Evolutionary conservation across 1,284 basidiomycete genomes (phyloP).

Genomic region (Chalciporus sp.): DNA sequence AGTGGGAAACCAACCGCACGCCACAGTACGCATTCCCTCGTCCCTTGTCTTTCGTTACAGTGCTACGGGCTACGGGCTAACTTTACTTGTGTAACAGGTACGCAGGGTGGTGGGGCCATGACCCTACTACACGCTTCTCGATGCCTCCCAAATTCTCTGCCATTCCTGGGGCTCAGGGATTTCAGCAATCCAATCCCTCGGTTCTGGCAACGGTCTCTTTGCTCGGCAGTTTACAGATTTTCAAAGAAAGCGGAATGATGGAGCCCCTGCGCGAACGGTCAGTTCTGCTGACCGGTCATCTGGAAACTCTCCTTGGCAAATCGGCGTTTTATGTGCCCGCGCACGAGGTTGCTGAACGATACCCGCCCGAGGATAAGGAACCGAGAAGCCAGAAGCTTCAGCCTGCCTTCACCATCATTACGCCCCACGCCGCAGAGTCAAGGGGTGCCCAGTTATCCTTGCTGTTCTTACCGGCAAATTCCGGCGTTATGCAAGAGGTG

Average conservation of each 20-base stretch:
- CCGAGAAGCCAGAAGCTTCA: slow-evolving; percentile 14
- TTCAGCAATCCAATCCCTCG: slow-evolving; percentile 93
- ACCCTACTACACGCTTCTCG: slow-evolving; percentile 83
- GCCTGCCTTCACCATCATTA: slow-evolving; percentile 85
- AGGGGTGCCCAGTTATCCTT: slow-evolving; percentile 89
- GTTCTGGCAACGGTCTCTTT: slow-evolving; percentile 80
- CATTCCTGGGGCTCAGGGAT: slow-evolving; percentile 89
- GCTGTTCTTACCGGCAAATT: slow-evolving; percentile 66
- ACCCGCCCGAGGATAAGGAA: slow-evolving; percentile 25
- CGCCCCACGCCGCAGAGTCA: slow-evolving; percentile 64
- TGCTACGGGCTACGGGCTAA: slow-evolving; percentile 10
- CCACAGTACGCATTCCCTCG: slow-evolving; percentile 53
- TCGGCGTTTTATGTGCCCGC: slow-evolving; percentile 65
- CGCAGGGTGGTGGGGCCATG: slow-evolving; percentile 98
- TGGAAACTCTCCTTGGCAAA: slow-evolving; percentile 65
- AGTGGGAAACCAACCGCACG: slow-evolving; percentile 62
- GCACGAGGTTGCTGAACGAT: slow-evolving; percentile 39
- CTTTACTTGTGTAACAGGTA: slow-evolving; percentile 50
- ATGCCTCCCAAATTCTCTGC: slow-evolving; percentile 88
- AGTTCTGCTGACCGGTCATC: slow-evolving; percentile 65
- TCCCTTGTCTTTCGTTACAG: slow-evolving; percentile 12
- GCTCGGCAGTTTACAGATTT: slow-evolving; percentile 80
- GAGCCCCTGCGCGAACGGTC: slow-evolving; percentile 69
- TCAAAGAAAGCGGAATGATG: slow-evolving; percentile 80
- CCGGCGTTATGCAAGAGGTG: slow-evolving; percentile 72